phyloP scores from a whole-genome alignment of 495 filamentous ascomycete genomes.

The Neurospora terricola region DNA sequence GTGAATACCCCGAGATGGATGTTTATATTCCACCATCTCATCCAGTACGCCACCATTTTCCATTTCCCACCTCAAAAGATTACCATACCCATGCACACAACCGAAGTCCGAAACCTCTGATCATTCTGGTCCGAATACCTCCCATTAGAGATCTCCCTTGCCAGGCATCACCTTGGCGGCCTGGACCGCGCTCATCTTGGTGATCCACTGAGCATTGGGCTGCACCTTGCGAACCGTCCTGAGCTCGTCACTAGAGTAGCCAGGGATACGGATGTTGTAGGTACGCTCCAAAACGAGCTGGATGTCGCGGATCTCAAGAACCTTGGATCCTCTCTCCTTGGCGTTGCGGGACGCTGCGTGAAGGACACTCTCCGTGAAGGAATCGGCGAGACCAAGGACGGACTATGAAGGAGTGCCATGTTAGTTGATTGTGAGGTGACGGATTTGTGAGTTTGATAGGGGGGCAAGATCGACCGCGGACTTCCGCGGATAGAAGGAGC shows the following conservation, averaged over 20 bases:
- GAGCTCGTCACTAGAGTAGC: slow-evolving; percentile 87
- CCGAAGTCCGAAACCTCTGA: neutral
- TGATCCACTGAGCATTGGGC: slow-evolving; percentile 76
- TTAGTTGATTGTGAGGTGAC: neutral
- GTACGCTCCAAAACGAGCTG: slow-evolving; percentile 92
- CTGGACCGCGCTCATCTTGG: slow-evolving; percentile 92
- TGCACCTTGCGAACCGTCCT: slow-evolving; percentile 87
- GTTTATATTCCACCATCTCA: neutral
- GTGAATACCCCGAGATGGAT: neutral
- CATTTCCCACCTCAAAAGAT: neutral
- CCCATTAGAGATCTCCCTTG: slow-evolving; percentile 34
- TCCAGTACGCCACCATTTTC: neutral
- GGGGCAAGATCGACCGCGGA: no score
- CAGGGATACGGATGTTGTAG: slow-evolving; percentile 96
- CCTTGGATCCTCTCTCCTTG: slow-evolving; percentile 80
- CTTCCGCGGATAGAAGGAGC: no score
- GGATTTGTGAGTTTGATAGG: neutral
- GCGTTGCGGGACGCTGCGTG: slow-evolving; percentile 79
- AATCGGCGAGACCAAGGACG: slow-evolving; percentile 80
- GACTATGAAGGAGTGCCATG: slow-evolving; percentile 29
- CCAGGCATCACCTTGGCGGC: slow-evolving; percentile 71
- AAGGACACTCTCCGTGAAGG: slow-evolving; percentile 87
- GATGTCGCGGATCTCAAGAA: slow-evolving; percentile 85
- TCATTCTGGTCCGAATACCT: neutral
- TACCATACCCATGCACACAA: neutral